Base-by-base conservation (phyloP, 805 yeast species). In the Cyberlindnera lachancei region DNA sequence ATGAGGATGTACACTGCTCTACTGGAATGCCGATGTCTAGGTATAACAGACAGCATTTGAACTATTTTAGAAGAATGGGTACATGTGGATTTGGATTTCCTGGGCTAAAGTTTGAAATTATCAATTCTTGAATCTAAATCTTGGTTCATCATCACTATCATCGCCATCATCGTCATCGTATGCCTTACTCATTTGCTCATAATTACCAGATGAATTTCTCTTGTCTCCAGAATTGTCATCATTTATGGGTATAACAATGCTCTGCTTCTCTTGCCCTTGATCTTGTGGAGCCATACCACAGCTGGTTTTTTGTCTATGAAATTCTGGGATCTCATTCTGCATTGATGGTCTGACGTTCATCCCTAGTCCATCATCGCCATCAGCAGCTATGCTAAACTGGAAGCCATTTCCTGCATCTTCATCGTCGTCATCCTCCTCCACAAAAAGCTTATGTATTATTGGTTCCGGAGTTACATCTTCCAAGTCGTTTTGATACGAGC, bases 1-100 rank as follows among this genome's bases (percentile, higher is more conserved):
- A 60, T 31, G 79, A 61, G 1, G 88, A 68, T 42, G 77, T 87
- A 27, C 81, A 64, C 9, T 76, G 56, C 18, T 35, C 52, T 1
- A 16, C 23, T 24, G 53, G 53, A 3, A 37, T 33, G 39, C 32
- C 27, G 12, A 37, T 40, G 19, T 26, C 50, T 3, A 30, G 30
- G 9, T 50, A 41, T 24, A 49, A 37, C 32, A 40, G 42, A 4
- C 52, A 51, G 21, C 56, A 51, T 35, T 35, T 51, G 31, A 48
- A 51, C 28, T 51, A 51, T 31, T 51, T 51, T 26, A 38, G 52
- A 23, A 39, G 40, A 15, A 48, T 51, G 50, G 56, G 56, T 2
- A 40, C 33, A 23, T 51, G 56, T 36, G 54, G 56, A 12, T 26
- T 48, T 23, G 35, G 42, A 2, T 33, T 38, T 12, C n/a, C 30